phyloP scores from a whole-genome alignment of 768 basidiomycete genomes.

The Boletellus sp. region DNA sequence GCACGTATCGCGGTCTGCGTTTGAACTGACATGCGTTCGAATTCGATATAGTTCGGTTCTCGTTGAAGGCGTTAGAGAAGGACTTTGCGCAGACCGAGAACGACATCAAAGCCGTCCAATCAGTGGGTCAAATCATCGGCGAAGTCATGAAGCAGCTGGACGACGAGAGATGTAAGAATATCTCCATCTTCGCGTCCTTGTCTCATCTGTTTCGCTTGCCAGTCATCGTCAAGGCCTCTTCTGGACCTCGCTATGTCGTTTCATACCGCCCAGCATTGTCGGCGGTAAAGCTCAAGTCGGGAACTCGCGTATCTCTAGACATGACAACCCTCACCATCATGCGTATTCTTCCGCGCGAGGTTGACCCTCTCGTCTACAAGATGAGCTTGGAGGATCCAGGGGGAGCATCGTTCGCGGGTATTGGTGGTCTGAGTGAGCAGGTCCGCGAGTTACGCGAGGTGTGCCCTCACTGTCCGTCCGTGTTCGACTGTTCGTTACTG shows the following conservation, averaged over 20 bases:
- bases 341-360: slow-evolving; percentile 96
- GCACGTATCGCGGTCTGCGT: background rate
- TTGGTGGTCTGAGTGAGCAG: slow-evolving; percentile 94
- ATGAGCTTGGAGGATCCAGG: slow-evolving; percentile 99
- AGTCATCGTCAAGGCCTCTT: slow-evolving; percentile 99
- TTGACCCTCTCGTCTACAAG: slow-evolving; percentile 98
- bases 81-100: slow-evolving; percentile 95
- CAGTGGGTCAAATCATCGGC: slow-evolving; percentile 97
- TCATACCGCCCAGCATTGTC: slow-evolving; percentile 93
- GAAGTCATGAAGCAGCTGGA: slow-evolving; percentile 99
- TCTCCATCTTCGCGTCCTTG: background rate
- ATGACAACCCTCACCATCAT: slow-evolving; percentile 99
- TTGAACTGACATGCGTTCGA: background rate
- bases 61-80: slow-evolving; percentile 84
- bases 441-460: slow-evolving; percentile 95
- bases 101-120: slow-evolving; percentile 98
- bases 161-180: slow-evolving; percentile 85
- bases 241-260: slow-evolving; percentile 97
- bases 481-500: background rate
- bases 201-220: background rate
- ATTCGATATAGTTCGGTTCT: slow-evolving; percentile 69
- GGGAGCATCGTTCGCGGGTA: slow-evolving; percentile 92
- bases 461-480: slow-evolving; percentile 20
- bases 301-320: slow-evolving; percentile 94
- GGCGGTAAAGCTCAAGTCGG: slow-evolving; percentile 86